Base-by-base conservation (phyloP, 208 protist species). In the Crithidia expoeki region DNA sequence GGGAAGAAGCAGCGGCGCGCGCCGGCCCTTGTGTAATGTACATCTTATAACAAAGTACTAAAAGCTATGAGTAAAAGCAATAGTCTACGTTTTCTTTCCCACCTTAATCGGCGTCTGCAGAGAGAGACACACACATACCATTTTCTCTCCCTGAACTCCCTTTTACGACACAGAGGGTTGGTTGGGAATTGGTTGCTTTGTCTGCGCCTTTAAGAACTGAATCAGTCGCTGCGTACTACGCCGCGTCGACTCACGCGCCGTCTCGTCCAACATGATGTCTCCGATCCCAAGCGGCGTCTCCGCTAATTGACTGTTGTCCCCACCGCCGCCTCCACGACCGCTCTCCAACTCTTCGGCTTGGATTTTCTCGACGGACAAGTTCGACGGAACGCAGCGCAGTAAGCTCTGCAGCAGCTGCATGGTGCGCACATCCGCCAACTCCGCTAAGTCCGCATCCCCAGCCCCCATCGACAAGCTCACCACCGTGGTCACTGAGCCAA, bases 201-300 rank as follows among this genome's bases (percentile, higher is more conserved):
- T 78, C 11, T 55, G 55, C 44, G 38, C 34, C 9, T 51, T 52
- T 12, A 86, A 47, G 27, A 76, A 72, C 10, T 71, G 67, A 2
- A 81, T 21, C 10, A 86, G 64, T 0, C 72, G 75, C 57, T 80
- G 72, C 2, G 79, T 58, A 69, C 78, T 83, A 4, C 51, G 61
- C 30, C 53, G 34, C 7, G 23, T 59, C 21, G n/a, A 17, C 17
- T 64, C 52, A 2, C 59, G 60, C 47, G 7, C 10, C 23, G 33
- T 53, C 32, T 69, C 50, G 17, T 79, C 63, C 12, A 51, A 33
- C 56, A 27, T 34, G 2, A 58, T 59, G 44, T 56, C 66, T 10
- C 12, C 27, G 32, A 46, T 23, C 1, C 14, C 30, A 11, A 59
- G 58, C 52, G 56, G 25, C 10, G 71, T 21, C 25, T 58, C 12